Conservation (phyloP, 2,329 filamentous ascomycete species). For the Aspergillus clavatus region DNA sequence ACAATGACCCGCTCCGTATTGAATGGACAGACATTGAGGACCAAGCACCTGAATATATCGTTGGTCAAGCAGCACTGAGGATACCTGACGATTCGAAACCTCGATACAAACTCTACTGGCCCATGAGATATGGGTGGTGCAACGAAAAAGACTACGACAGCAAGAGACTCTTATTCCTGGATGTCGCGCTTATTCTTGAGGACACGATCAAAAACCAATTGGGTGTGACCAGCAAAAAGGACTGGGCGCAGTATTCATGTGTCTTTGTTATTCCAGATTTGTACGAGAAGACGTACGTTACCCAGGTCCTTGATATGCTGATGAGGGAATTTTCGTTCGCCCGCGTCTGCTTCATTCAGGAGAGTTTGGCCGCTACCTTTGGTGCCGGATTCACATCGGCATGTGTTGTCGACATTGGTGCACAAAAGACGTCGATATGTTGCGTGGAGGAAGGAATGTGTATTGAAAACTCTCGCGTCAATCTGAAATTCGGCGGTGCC, state of each 20-base stretch:
- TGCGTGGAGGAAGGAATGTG: slow-evolving; percentile 96
- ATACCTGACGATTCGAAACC: slow-evolving; percentile 86
- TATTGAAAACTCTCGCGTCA: slow-evolving; percentile 89
- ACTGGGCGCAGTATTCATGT: slow-evolving; percentile 87
- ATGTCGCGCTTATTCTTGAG: slow-evolving; percentile 82
- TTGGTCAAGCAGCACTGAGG: slow-evolving; percentile 74
- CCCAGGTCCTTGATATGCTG: slow-evolving; percentile 74
- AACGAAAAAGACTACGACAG: slow-evolving; percentile 85
- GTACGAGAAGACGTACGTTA: slow-evolving; percentile 91
- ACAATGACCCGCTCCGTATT: slow-evolving; percentile 89
- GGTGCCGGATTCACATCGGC: slow-evolving; percentile 90
- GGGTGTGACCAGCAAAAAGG: slow-evolving; percentile 68
- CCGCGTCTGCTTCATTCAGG: slow-evolving; percentile 88
- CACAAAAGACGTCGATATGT: slow-evolving; percentile 94
- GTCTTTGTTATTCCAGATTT: slow-evolving; percentile 97
- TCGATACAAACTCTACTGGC: slow-evolving; percentile 90
- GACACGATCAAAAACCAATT: slow-evolving; percentile 82
- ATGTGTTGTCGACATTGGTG: slow-evolving; percentile 93
- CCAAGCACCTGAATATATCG: slow-evolving; percentile 70
- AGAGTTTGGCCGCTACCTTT: slow-evolving; percentile 90
- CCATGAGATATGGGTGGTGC: slow-evolving; percentile 76
- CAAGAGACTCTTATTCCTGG: slow-evolving; percentile 74
- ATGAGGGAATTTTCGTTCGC: slow-evolving; percentile 87
- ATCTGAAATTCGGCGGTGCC: slow-evolving; percentile 86
- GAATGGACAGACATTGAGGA: slow-evolving; percentile 83